Evolutionary conservation across 139 green algal species (phyloP).

Genomic region (Closterium sp.): DNA sequence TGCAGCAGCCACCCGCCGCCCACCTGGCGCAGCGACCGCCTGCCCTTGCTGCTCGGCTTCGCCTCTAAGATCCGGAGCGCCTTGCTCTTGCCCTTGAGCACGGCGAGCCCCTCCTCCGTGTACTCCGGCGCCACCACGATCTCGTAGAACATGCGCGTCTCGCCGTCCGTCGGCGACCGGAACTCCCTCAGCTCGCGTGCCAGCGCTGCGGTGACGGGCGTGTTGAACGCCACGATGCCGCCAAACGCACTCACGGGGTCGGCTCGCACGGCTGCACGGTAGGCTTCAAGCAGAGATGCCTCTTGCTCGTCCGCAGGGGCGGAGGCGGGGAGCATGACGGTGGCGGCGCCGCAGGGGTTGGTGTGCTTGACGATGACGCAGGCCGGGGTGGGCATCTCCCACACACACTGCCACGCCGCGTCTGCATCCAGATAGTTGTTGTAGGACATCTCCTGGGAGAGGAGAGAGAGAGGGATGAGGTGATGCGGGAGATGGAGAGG

Average conservation of each 20-base stretch:
- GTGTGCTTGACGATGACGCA: conserved; percentile 99
- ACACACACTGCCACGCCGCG: conserved; percentile 67
- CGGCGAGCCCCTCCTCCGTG: conserved; percentile 84
- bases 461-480: neutral
- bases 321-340: neutral
- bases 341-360: conserved; percentile 95
- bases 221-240: conserved; percentile 99
- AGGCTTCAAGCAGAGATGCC: conserved; percentile 84
- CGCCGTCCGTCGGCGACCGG: conserved; percentile 83
- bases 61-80: conserved; percentile 96
- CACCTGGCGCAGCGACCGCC: conserved; percentile 75
- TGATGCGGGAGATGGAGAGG: no score
- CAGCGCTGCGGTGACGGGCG: conserved; percentile 62
- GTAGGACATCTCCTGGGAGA: conserved; percentile 84
- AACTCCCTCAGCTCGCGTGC: conserved; percentile 92
- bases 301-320: conserved; percentile 26
- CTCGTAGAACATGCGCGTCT: conserved; percentile 99
- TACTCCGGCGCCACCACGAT: conserved; percentile 97
- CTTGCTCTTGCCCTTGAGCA: conserved; percentile 97
- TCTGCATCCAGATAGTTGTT: conserved; percentile 99
- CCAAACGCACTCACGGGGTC: conserved; percentile 96
- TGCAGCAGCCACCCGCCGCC: conserved; percentile 84
- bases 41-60: conserved; percentile 64
- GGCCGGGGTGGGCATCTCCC: conserved; percentile 75
- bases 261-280: conserved; percentile 85